These are phyloP conservation scores for Gonapodya sp. DNA, from an alignment of 192 early-diverging fungal species.

Conservation along the genomic window DNA sequence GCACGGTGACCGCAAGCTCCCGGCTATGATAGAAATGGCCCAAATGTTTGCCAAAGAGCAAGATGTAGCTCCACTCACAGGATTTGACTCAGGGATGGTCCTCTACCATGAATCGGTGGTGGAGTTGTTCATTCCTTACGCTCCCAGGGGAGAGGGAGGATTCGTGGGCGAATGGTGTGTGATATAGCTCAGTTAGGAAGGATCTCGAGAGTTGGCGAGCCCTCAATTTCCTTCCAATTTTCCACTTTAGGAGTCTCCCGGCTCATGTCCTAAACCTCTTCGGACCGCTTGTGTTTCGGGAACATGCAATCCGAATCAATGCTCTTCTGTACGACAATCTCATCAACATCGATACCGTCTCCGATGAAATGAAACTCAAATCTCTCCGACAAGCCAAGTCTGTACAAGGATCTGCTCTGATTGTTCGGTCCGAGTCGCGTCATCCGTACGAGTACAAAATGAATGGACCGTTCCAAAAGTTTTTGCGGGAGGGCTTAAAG, in stretches of 20 bases:
- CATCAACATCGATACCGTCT: slow-evolving; percentile 21
- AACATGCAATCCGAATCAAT: slow-evolving; percentile 19
- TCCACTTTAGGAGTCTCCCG: slow-evolving; percentile 9
- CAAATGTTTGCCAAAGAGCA: slow-evolving; percentile 11
- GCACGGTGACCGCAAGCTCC: slow-evolving; percentile 19
- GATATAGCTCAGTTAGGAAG: too few relatives aligned
- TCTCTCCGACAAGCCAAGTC: slow-evolving; percentile 11
- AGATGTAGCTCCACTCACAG: slow-evolving; percentile 21
- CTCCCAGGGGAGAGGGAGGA: slow-evolving; percentile 24
- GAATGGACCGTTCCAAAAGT: slow-evolving; percentile 19
- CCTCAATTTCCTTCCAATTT: neutral
- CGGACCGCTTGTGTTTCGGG: slow-evolving; percentile 15
- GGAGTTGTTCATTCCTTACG: slow-evolving; percentile 23
- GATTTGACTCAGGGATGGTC: slow-evolving; percentile 25
- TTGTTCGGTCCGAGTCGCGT: slow-evolving; percentile 20
- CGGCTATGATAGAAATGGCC: slow-evolving; percentile 13
- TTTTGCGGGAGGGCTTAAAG: slow-evolving; percentile 19
- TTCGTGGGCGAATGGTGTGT: slow-evolving; percentile 24
- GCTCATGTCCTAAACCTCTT: slow-evolving; percentile 24
- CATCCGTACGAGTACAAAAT: slow-evolving; percentile 27
- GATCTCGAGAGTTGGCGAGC: neutral
- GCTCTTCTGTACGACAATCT: slow-evolving; percentile 18
- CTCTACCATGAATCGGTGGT: slow-evolving; percentile 24
- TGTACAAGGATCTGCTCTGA: slow-evolving; percentile 13
- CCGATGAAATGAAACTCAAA: slow-evolving; percentile 11